Conservation (phyloP, 2,329 filamentous ascomycete species). For the Xylaria sp. region DNA sequence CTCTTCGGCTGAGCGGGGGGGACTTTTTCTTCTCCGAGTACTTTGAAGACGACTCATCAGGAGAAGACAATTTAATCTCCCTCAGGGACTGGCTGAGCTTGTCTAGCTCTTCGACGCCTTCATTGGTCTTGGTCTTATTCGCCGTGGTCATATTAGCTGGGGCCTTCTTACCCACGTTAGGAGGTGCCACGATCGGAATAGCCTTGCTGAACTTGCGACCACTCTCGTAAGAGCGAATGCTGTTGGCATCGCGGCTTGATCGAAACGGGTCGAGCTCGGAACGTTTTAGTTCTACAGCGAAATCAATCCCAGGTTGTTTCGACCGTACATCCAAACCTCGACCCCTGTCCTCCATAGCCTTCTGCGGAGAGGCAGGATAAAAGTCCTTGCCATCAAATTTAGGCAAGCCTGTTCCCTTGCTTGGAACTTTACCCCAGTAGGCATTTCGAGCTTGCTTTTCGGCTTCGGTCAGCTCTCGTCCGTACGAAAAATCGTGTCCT, state of each 20-base stretch:
- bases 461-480: conserved; percentile 65
- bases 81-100: conserved; percentile 31
- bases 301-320: conserved; percentile 32
- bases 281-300: conserved; percentile 26
- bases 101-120: conserved; percentile 22
- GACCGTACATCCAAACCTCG: conserved; percentile 1
- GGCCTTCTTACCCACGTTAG: conserved; percentile 36
- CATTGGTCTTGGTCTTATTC: conserved; percentile 16
- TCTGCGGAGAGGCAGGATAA: conserved; percentile 66
- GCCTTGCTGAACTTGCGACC: conserved; percentile 47
- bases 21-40: conserved; percentile 38
- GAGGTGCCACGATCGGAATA: conserved; percentile 49
- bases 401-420: conserved; percentile 63
- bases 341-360: conserved; percentile 40
- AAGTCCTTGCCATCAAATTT: conserved; percentile 74
- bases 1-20: conserved; percentile 34
- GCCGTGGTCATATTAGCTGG: conserved; percentile 17
- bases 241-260: conserved; percentile 37
- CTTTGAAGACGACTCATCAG: conserved; percentile 27
- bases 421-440: conserved; percentile 69
- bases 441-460: conserved; percentile 67
- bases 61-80: conserved; percentile 30
- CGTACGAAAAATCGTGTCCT: conserved; percentile 63
- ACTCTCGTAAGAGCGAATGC: conserved; percentile 41
- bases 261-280: conserved; percentile 45